phyloP scores from a whole-genome alignment of 805 yeast genomes.

The Starmerella cellae region DNA sequence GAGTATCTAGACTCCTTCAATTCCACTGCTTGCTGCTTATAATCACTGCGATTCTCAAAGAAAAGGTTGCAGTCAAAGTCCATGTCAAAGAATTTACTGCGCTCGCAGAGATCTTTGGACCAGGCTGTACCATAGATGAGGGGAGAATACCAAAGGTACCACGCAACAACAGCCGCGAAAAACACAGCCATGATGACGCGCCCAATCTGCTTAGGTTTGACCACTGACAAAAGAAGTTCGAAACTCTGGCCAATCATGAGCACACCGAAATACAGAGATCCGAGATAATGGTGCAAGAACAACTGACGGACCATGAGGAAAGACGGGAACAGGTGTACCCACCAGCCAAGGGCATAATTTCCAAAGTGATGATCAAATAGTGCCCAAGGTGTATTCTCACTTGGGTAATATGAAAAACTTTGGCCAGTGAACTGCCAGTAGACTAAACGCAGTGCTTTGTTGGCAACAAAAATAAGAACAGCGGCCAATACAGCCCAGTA shows the following conservation, averaged over 20 bases:
- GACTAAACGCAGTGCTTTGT: constrained; percentile 24
- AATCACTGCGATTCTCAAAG: constrained; percentile 24
- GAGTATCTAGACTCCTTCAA: constrained; percentile 14
- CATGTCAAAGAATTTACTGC: constrained; percentile 60
- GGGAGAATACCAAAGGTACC: constrained; percentile 54
- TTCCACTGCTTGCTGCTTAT: constrained; percentile 19
- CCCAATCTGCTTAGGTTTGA: constrained; percentile 16
- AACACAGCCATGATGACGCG: constrained; percentile 36
- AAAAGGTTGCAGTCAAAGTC: constrained; percentile 72
- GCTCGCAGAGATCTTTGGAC: constrained; percentile 56
- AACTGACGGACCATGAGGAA: constrained; percentile 81
- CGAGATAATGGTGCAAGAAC: constrained; percentile 86
- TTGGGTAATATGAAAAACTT: constrained; percentile 3
- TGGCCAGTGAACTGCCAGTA: constrained; percentile 30
- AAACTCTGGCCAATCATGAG: constrained; percentile 54
- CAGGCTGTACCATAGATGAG: constrained; percentile 67
- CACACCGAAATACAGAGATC: constrained; percentile 79
- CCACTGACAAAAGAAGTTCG: constrained; percentile 26
- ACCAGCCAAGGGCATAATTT: constrained; percentile 44
- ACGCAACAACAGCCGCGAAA: constrained; percentile 37
- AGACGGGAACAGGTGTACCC: constrained; percentile 46
- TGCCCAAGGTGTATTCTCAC: constrained; percentile 22
- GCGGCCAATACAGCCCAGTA: constrained; percentile 37
- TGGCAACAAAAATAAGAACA: constrained; percentile 22
- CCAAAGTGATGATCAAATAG: constrained; percentile 29